A percentile compares a stretch with the other conserved stretches of the same genome.
Evolutionary conservation across 2,329 filamentous ascomycete species (phyloP).

Genomic region (Colletotrichum lentis): DNA sequence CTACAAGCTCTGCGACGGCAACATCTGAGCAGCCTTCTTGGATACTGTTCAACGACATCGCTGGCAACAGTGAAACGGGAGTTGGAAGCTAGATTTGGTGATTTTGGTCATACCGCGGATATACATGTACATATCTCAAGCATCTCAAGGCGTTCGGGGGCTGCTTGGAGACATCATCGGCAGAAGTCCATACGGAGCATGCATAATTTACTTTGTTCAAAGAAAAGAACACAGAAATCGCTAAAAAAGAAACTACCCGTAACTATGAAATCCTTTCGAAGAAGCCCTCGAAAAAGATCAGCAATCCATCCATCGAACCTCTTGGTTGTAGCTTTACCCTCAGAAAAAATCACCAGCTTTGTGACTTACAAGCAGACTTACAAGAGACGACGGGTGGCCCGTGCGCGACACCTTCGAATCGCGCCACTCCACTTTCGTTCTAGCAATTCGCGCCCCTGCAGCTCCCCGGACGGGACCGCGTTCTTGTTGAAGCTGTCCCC

Average conservation of each 20-base stretch:
- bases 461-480: constrained; percentile 38
- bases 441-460: constrained; percentile 39
- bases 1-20: constrained; percentile 25
- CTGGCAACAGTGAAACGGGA: constrained; percentile 8
- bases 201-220: constrained; percentile 34
- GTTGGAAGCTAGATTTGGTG: constrained; percentile 16
- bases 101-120: constrained; percentile 20
- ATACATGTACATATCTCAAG: constrained; percentile 35
- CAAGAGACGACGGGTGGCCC: constrained; percentile 28
- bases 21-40: constrained; percentile 14
- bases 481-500: constrained; percentile 39
- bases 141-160: constrained; percentile 27
- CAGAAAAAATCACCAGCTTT: not conserved
- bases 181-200: constrained; percentile 25
- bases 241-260: not conserved
- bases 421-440: constrained; percentile 34
- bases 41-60: not conserved
- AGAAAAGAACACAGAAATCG: not conserved
- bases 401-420: constrained; percentile 27
- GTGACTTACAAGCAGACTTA: constrained; percentile 20
- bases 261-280: accelerated
- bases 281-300: not conserved
- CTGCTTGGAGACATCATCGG: constrained; percentile 20
- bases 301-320: not conserved
- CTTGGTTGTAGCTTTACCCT: not conserved